phyloP scores from a whole-genome alignment of 768 basidiomycete genomes.

The Termitomyces sp. region DNA sequence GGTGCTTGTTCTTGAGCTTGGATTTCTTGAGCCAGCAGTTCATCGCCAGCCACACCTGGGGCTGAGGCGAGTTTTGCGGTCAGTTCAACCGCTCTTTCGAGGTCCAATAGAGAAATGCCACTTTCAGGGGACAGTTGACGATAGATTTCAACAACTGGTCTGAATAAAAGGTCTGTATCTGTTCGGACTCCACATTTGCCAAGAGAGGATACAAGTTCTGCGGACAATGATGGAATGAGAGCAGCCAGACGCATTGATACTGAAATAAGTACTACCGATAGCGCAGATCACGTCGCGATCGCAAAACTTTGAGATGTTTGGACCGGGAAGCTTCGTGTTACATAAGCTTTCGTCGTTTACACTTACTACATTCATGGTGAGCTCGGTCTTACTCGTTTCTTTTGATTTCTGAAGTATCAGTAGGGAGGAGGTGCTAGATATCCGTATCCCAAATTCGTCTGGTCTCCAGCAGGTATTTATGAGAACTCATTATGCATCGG shows the following conservation, averaged over 20 bases:
- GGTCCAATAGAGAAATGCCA: conserved; percentile 37
- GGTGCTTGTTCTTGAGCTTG: conserved; percentile 12
- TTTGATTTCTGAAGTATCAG: not conserved
- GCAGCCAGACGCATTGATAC: conserved; percentile 34
- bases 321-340: conserved; percentile 15
- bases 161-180: conserved; percentile 52
- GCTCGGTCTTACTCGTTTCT: not conserved
- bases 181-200: conserved; percentile 46
- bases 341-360: conserved; percentile 5
- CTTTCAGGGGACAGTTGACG: conserved; percentile 43
- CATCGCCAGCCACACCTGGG: conserved; percentile 28
- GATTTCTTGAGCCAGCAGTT: conserved; percentile 21
- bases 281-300: not conserved
- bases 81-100: conserved; percentile 31
- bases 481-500: not conserved
- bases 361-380: conserved; percentile 8
- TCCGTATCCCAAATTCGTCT: conserved; percentile 92
- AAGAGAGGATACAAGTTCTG: conserved; percentile 38
- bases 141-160: conserved; percentile 42
- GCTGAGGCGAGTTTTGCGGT: conserved; percentile 41
- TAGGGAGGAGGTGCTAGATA: conserved; percentile 84
- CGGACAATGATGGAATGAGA: conserved; percentile 32
- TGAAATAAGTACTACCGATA: not conserved
- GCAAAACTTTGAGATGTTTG: not conserved
- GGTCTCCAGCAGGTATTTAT: conserved; percentile 79